phyloP scores from a whole-genome alignment of 768 basidiomycete species.

The Sutorius australiensis region DNA sequence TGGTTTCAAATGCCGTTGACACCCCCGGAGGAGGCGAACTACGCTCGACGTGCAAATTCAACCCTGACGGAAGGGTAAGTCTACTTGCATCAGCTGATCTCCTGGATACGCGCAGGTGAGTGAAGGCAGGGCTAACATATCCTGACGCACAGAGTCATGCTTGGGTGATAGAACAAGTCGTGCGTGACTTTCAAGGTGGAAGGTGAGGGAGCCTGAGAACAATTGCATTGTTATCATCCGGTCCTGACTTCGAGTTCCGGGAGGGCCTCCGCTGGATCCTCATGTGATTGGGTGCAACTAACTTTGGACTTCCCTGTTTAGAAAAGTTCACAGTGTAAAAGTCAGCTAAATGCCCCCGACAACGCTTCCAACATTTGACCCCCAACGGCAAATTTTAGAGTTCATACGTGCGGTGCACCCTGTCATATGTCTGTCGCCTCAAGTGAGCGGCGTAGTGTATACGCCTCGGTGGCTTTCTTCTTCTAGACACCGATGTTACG shows the following conservation, averaged over 20 bases:
- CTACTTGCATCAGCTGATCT: slow-evolving; percentile 5
- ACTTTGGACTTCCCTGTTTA: background rate
- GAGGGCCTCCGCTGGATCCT: background rate
- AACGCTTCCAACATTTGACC: background rate
- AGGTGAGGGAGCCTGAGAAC: background rate
- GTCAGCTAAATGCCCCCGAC: background rate
- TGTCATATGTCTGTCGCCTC: slow-evolving; percentile 6
- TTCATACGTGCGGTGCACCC: background rate
- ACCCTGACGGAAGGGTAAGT: slow-evolving; percentile 4
- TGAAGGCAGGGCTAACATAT: background rate
- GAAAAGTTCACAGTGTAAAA: background rate
- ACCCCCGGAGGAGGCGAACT: background rate
- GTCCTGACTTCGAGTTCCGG: background rate
- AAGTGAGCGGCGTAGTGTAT: slow-evolving; percentile 5
- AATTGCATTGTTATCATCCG: background rate
- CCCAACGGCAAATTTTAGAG: background rate
- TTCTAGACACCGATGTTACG: background rate
- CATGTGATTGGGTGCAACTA: slow-evolving; percentile 1
- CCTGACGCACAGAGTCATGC: background rate
- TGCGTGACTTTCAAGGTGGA: background rate
- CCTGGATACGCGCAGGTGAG: background rate
- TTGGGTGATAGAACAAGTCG: background rate
- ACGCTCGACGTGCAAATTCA: slow-evolving; percentile 1
- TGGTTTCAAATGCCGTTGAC: background rate
- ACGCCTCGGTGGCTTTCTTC: background rate